Conservation (phyloP, 2,329 filamentous ascomycete species). For the Fusarium phyllophilum region DNA sequence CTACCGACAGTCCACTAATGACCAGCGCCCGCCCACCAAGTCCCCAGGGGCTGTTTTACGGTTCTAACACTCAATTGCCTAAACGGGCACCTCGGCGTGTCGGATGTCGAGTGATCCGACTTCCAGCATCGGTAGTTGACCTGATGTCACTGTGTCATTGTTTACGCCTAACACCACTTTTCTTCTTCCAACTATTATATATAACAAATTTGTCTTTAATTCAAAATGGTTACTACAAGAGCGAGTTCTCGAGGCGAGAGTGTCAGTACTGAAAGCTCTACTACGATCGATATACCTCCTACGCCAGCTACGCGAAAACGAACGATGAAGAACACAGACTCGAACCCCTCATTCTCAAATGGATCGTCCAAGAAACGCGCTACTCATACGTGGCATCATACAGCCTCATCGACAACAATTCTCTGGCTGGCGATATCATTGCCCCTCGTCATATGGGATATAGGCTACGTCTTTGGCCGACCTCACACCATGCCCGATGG, state of each 20-base stretch:
- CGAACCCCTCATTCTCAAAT: conserved; percentile 1
- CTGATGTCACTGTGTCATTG: background rate
- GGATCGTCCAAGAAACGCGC: conserved; percentile 18
- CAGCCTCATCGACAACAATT: conserved; percentile 60
- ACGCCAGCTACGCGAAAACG: conserved; percentile 33
- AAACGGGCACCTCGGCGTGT: background rate
- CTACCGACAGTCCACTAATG: conserved; percentile 21
- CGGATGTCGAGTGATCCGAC: conserved; percentile 19
- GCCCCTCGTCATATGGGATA: conserved; percentile 85
- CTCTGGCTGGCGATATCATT: conserved; percentile 80
- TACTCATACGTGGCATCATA: conserved; percentile 54
- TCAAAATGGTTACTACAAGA: conserved; percentile 53
- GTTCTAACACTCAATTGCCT: conserved; percentile 16
- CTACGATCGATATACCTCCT: conserved; percentile 14
- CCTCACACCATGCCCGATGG: conserved; percentile 87
- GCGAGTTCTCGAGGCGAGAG: conserved; percentile 48
- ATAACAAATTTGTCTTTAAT: background rate
- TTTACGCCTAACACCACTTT: background rate
- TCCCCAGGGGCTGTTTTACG: conserved; percentile 3
- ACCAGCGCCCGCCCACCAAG: background rate
- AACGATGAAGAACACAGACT: conserved; percentile 8
- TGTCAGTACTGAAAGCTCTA: conserved; percentile 35
- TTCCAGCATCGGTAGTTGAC: background rate
- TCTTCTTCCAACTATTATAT: background rate
- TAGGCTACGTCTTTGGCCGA: conserved; percentile 79